phyloP scores from a whole-genome alignment of 805 yeast genomes.

The Myxozyma geophila region DNA sequence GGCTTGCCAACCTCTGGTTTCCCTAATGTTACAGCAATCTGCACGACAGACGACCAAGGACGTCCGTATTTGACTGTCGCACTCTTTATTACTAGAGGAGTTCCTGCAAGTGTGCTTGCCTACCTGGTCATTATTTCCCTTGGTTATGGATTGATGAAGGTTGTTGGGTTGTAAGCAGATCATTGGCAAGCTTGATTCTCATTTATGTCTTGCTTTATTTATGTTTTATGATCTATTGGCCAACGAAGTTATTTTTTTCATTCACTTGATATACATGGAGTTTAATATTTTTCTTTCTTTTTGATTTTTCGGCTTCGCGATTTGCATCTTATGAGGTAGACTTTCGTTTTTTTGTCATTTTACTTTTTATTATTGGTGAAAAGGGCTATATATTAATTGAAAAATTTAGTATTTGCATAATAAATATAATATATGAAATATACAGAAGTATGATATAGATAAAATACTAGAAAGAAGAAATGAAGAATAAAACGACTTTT shows the following conservation, averaged over 20 bases:
- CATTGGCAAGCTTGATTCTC: background rate
- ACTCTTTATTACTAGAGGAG: constrained; percentile 87
- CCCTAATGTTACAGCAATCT: constrained; percentile 96
- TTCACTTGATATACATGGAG: background rate
- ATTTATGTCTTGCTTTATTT: constrained; percentile 1
- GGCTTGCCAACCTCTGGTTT: constrained; percentile 97
- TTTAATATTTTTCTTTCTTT: background rate
- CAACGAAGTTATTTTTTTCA: background rate
- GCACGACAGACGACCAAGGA: constrained; percentile 91
- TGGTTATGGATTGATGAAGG: constrained; percentile 74
- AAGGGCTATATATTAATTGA: background rate
- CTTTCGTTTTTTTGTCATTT: background rate
- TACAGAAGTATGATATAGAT: too few relatives aligned
- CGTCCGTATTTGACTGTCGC: constrained; percentile 85
- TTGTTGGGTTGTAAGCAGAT: constrained; percentile 53
- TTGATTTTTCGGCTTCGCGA: background rate
- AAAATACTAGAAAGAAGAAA: too few relatives aligned
- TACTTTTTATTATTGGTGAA: background rate
- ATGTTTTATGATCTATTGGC: background rate
- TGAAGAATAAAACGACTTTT: too few relatives aligned
- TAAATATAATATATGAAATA: too few relatives aligned
- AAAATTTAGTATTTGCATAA: too few relatives aligned
- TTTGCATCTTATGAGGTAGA: background rate
- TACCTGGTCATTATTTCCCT: constrained; percentile 74
- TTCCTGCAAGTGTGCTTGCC: constrained; percentile 80